A percentile compares a stretch with the other conserved stretches of the same genome.
Conservation (phyloP, 495 filamentous ascomycete genomes). For the Podospora pseudopauciseta region DNA sequence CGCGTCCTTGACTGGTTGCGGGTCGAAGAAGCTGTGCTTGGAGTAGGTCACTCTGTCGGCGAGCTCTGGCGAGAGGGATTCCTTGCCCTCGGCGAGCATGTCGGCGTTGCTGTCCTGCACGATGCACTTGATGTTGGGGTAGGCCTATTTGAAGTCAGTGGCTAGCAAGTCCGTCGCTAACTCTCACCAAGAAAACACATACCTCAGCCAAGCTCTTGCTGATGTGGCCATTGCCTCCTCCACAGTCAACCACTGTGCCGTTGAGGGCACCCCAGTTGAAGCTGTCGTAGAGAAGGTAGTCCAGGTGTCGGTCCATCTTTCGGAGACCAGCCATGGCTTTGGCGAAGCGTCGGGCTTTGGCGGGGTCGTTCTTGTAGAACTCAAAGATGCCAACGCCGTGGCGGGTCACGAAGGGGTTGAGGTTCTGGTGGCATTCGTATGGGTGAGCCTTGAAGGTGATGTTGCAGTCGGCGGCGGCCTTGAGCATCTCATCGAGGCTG, state of each 20-base stretch:
- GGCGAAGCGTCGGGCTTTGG: neutral
- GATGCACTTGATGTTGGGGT: neutral
- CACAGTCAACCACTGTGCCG: neutral
- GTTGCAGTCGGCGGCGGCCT: neutral
- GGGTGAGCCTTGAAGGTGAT: neutral
- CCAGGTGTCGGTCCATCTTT: conserved; percentile 2
- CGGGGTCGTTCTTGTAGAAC: neutral
- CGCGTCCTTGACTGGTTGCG: neutral
- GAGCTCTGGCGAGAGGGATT: neutral
- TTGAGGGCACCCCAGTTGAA: neutral
- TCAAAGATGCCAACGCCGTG: neutral
- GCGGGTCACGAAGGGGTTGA: neutral
- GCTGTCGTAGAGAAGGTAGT: conserved; percentile 1
- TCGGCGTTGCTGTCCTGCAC: neutral
- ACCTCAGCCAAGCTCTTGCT: neutral
- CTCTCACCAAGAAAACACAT: neutral
- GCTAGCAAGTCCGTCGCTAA: neutral
- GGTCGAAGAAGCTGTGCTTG: conserved; percentile 5
- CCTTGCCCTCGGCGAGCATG: conserved; percentile 4
- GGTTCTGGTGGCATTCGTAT: neutral
- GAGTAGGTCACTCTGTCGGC: neutral
- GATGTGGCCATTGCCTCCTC: conserved; percentile 2
- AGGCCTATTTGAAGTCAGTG: neutral
- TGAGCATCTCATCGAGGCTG: neutral
- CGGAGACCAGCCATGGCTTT: neutral